Evolutionary conservation across 108 stramenopile species (phyloP), one percentile per base, ranked within the genome.

Genomic region (Cyclotella kingstonii): DNA sequence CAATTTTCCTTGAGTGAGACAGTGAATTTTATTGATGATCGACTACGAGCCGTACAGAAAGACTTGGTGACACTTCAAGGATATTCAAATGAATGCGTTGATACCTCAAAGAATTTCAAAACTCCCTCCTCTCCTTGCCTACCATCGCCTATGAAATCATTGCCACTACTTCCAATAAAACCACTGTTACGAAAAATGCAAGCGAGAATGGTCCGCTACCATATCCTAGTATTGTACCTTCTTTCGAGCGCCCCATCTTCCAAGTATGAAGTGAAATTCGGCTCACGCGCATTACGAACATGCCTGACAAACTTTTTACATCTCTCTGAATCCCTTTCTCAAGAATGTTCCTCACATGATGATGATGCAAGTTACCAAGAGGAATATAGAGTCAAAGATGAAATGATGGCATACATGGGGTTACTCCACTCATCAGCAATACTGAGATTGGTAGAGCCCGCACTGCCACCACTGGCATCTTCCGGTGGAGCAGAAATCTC

Each of bases 31-130:
- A 68, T 78, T 17, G 77, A 78, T 35, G 77, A 78, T 78, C 71
- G 77, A 31, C 53, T 78, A 21, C 77, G 77, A 8, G 77, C 77
- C 5, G 72, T 78, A 12, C 77, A 78, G 39, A 73, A 73, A 33
- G 77, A 78, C 56, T 53, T 73, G 60, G 74, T 75, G n/a, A 62
- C 66, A 15, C 38, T 73, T 0, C 56, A 60, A 19, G 72, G 72
- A 23, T 41, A 55, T 44, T 39, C 63, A 0, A 47, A 71, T 26
- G 54, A 62, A 22, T 34, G 21, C 11, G 0, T 6, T 31, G 5
- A 15, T 23, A 6, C 15, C n/a, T 27, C 41, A 17, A 4, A 0
- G 36, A 8, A 1, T 29, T 9, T 2, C 17, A 30, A 21, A 15
- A 18, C 17, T 7, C 28, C 15, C 22, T 12, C 19, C 3, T 17